Conservation (phyloP, 1,284 basidiomycete genomes). For the Polyporus tsugae region DNA sequence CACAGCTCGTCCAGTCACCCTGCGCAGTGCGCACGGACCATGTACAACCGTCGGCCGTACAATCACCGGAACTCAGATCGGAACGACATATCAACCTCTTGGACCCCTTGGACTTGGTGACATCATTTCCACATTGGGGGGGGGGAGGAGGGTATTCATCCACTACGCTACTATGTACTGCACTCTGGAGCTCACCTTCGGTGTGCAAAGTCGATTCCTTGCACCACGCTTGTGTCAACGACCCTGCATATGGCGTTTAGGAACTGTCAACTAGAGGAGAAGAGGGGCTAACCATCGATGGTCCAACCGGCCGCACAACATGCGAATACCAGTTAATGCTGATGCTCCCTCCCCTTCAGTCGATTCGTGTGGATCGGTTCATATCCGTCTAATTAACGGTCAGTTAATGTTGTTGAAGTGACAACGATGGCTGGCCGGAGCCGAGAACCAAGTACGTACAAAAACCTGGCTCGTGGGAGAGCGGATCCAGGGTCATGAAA, state of each 20-base stretch:
- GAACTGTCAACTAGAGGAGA: background rate
- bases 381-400: background rate
- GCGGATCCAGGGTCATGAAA: background rate
- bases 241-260: background rate
- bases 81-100: background rate
- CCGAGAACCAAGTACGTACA: background rate
- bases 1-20: slow-evolving; percentile 10
- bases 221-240: background rate
- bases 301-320: background rate
- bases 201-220: background rate
- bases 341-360: background rate
- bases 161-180: background rate
- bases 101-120: background rate
- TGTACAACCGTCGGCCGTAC: background rate
- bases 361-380: background rate
- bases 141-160: background rate
- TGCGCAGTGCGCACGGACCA: too few relatives aligned
- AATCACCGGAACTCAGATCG: background rate
- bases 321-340: background rate
- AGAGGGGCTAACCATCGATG: background rate
- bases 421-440: background rate
- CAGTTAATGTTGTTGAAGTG: background rate
- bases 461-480: background rate
- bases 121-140: background rate
- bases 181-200: background rate